phyloP scores from a whole-genome alignment of 257 asterid genomes.

The Solanum corneliomulleri region DNA sequence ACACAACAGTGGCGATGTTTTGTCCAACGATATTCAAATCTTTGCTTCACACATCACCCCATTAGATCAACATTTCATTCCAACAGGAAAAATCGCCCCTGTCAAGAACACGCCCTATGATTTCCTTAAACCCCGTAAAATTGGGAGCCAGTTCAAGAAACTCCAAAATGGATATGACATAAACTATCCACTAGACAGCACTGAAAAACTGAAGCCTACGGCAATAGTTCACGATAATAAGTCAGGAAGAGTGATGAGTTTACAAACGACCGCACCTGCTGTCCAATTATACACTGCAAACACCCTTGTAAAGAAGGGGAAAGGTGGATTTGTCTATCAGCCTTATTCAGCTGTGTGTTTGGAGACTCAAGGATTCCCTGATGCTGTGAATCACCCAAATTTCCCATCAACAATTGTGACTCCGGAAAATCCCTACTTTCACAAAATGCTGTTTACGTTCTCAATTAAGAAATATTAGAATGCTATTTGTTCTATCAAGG shows the following conservation, averaged over 20 bases:
- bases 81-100: slow-evolving; percentile 32
- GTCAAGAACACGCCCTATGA: slow-evolving; percentile 62
- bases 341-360: neutral
- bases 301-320: neutral
- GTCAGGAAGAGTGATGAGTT: slow-evolving; percentile 55
- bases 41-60: slow-evolving; percentile 58
- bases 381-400: slow-evolving; percentile 62
- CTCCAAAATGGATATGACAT: slow-evolving; percentile 60
- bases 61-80: slow-evolving; percentile 37
- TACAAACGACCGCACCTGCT: slow-evolving; percentile 32
- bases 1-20: slow-evolving; percentile 53
- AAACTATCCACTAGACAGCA: slow-evolving; percentile 52
- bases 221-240: slow-evolving; percentile 36
- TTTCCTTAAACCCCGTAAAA: slow-evolving; percentile 30
- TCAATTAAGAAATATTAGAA: neutral
- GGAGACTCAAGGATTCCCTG: slow-evolving; percentile 92
- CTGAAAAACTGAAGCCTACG: slow-evolving; percentile 21
- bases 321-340: slow-evolving; percentile 3
- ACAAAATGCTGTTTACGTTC: neutral
- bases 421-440: neutral
- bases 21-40: slow-evolving; percentile 48
- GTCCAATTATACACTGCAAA: neutral
- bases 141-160: slow-evolving; percentile 30
- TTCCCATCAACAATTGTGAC: slow-evolving; percentile 48
- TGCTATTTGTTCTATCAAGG: neutral